Conservation (phyloP, 1,284 basidiomycete species). For the Pascua sp. region DNA sequence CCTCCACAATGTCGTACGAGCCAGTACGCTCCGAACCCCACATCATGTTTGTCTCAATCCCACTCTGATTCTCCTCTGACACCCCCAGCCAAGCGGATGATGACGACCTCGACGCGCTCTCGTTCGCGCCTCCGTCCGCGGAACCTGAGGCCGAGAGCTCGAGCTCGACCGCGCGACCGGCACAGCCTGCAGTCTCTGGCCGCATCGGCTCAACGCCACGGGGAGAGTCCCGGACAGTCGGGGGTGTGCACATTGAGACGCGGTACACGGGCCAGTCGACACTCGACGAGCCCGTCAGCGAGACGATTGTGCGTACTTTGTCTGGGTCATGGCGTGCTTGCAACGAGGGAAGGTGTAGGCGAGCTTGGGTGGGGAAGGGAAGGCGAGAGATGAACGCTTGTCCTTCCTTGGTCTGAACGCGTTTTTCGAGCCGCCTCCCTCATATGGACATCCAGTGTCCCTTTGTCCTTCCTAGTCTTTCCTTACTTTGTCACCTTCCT, state of each 20-base stretch:
- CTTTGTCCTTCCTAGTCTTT: no score
- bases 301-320: constrained; percentile 69
- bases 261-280: constrained; percentile 78
- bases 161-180: constrained; percentile 5
- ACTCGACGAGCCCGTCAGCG: constrained; percentile 82
- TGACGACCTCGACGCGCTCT: constrained; percentile 48
- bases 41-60: constrained; percentile 27
- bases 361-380: no score
- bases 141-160: constrained; percentile 3
- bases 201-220: constrained; percentile 61
- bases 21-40: constrained; percentile 23
- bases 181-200: constrained; percentile 57
- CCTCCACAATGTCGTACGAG: constrained; percentile 31
- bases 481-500: no score
- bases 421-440: no score
- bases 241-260: constrained; percentile 81
- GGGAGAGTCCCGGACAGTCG: constrained; percentile 43
- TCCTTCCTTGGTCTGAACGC: no score
- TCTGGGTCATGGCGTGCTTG: no score
- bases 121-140: constrained; percentile 32
- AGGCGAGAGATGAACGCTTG: no score
- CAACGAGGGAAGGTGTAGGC: no score
- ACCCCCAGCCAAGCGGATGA: constrained; percentile 47
- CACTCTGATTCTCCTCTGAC: not conserved
- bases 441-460: no score